phyloP scores from a whole-genome alignment of 2,329 filamentous ascomycete species.

The Endocalyx cinctus region DNA sequence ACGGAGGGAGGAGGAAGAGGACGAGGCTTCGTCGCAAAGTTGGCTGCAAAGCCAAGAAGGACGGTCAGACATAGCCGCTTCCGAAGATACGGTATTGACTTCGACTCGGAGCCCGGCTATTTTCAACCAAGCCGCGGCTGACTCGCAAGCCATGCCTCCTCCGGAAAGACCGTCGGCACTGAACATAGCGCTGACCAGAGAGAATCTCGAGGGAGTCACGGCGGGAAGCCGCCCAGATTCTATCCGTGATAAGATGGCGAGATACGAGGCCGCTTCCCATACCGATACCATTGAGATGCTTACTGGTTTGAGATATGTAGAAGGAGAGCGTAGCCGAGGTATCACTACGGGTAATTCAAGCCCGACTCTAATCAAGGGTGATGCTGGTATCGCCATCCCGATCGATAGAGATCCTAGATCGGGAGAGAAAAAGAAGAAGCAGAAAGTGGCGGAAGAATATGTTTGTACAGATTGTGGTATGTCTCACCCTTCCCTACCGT shows the following conservation, averaged over 20 bases:
- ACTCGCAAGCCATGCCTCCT: slow-evolving; percentile 52
- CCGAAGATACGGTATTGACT: slow-evolving; percentile 39
- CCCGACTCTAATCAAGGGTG: slow-evolving; percentile 76
- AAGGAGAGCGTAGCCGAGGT: slow-evolving; percentile 82
- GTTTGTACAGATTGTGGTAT: slow-evolving; percentile 89
- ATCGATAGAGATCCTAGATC: slow-evolving; percentile 69
- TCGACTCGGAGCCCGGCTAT: slow-evolving; percentile 25
- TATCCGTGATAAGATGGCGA: slow-evolving; percentile 78
- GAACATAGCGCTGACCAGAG: slow-evolving; percentile 68
- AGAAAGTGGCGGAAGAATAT: slow-evolving; percentile 81
- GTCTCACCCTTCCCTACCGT: slow-evolving; percentile 27
- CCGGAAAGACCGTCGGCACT: slow-evolving; percentile 58
- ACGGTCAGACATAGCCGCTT: slow-evolving; percentile 48
- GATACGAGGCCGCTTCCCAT: slow-evolving; percentile 71
- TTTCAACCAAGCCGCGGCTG: slow-evolving; percentile 36
- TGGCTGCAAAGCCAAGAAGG: slow-evolving; percentile 56
- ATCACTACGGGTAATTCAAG: slow-evolving; percentile 83
- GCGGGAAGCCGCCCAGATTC: slow-evolving; percentile 66
- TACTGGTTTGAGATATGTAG: slow-evolving; percentile 80
- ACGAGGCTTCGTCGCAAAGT: slow-evolving; percentile 62
- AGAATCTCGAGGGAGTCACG: slow-evolving; percentile 72
- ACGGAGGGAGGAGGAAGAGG: slow-evolving; percentile 79
- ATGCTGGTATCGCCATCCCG: slow-evolving; percentile 80
- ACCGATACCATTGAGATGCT: slow-evolving; percentile 90
- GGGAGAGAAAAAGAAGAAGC: slow-evolving; percentile 81